Conservation (phyloP, 352 stramenopile genomes). For the Phytophthora europaea region DNA sequence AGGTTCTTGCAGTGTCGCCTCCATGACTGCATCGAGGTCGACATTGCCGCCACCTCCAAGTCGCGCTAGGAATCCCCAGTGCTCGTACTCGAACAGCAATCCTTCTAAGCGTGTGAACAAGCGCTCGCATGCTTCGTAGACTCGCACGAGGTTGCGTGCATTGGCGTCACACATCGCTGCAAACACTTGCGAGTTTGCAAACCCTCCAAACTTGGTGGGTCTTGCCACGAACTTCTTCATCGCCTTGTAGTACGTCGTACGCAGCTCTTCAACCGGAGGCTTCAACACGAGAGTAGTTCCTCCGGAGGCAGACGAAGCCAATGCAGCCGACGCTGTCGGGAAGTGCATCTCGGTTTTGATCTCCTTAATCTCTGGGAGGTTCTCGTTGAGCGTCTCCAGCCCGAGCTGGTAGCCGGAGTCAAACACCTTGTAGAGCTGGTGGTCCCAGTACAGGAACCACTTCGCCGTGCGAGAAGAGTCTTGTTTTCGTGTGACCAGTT, state of each 20-base stretch:
- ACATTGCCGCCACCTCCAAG: conserved; percentile 50
- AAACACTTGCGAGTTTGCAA: conserved; percentile 91
- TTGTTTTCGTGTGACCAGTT: conserved; percentile 83
- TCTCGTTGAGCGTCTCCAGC: conserved; percentile 95
- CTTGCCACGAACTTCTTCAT: conserved; percentile 97
- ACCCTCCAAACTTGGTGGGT: conserved; percentile 90
- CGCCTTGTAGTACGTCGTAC: conserved; percentile 95
- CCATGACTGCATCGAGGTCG: conserved; percentile 88
- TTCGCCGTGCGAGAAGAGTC: conserved; percentile 82
- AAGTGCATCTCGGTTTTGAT: conserved; percentile 85
- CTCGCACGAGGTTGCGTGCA: conserved; percentile 82
- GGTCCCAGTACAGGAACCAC: conserved; percentile 95
- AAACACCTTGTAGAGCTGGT: conserved; percentile 96
- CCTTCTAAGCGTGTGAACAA: conserved; percentile 89
- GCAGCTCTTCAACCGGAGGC: conserved; percentile 93
- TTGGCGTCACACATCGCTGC: conserved; percentile 92
- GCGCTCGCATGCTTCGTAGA: conserved; percentile 93
- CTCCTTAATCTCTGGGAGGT: conserved; percentile 92
- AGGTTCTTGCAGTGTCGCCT: conserved; percentile 72
- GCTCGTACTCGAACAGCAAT: conserved; percentile 83
- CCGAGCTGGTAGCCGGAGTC: conserved; percentile 95
- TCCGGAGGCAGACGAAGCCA: conserved; percentile 7
- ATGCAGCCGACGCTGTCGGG: conserved; percentile 30
- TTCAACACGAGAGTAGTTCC: conserved; percentile 82
- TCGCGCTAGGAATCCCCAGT: conserved; percentile 75